Base-by-base conservation (phyloP, 805 yeast species). In the Candida hispaniensis region DNA sequence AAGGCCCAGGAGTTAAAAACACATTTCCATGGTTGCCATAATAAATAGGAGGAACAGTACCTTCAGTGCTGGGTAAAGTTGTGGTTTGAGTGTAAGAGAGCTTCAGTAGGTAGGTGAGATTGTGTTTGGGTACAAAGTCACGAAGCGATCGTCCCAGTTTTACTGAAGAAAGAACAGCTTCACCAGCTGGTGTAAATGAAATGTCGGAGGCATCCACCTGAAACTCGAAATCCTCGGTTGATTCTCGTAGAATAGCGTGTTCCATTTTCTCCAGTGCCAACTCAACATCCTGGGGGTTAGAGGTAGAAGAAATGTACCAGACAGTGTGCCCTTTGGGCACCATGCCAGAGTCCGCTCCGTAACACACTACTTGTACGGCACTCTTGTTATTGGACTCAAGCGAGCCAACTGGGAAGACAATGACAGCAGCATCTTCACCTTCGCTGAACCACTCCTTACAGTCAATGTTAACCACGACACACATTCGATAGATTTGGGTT, bases 391-490 rank as follows among this genome's bases (percentile, higher is more conserved):
- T 64, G 3, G 66, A 56, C 13, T 76, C 68, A 39, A 88, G 64
- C 1, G 93, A 74, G 11, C 71, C 70, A 11, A 94, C 86, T 12
- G 98, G 97, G 65, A 91, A 88, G 1, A 85, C 93, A 18, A 88
- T 93, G 19, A 86, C 66, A 0, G 95, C 80, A 1, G 88, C 77
- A 27, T 74, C 67, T 60, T 88, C 97, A 32, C 73, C 75, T 30
- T 79, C 85, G 9, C 74, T 69, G 61, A 86, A 79, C 97, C 97
- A 88, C 60, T 85, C 93, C 34, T 67, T 69, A 61, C 97, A 88
- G 44, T 79, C 79, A 50, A 80, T 80, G 44, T 78, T 76, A 14
- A 86, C 96, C 26, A 83, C 71, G 7, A 88, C 79, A 5, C 80
- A 73, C 54, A 88, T 58, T 46, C 95, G 70, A 34, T 85, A 77